A percentile compares a stretch with the other conserved stretches of the same genome.
phyloP scores from a whole-genome alignment of 805 yeast species.

The Wickerhamomyces tratensis region DNA sequence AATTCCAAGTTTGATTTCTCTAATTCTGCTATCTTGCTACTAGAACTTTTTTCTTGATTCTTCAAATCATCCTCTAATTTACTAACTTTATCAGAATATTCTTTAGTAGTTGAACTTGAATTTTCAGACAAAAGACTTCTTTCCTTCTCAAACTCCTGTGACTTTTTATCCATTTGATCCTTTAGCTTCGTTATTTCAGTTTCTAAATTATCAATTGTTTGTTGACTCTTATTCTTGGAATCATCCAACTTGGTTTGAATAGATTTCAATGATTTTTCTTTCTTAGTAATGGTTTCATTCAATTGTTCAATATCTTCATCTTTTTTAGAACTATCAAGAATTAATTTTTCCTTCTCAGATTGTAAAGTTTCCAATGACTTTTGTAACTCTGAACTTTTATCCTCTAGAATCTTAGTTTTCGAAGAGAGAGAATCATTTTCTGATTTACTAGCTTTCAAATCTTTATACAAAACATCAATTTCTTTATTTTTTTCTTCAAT shows the following conservation, averaged over 20 bases:
- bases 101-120: constrained; percentile 39
- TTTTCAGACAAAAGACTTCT: constrained; percentile 35
- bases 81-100: constrained; percentile 36
- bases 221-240: constrained; percentile 12
- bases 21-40: constrained; percentile 2
- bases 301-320: constrained; percentile 3
- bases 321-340: not conserved
- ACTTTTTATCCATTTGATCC: constrained; percentile 26
- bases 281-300: constrained; percentile 5
- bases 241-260: constrained; percentile 11
- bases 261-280: constrained; percentile 7
- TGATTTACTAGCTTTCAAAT: constrained; percentile 3
- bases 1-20: constrained; percentile 7
- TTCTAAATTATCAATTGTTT: constrained; percentile 17
- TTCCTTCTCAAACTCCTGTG: constrained; percentile 39
- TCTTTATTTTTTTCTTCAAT: constrained; percentile 19
- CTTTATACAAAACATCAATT: constrained; percentile 8
- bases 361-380: not conserved
- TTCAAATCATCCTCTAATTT: constrained; percentile 27
- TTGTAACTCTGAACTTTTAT: not conserved
- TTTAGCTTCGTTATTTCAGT: constrained; percentile 21
- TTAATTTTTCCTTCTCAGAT: not conserved
- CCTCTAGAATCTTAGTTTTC: not conserved
- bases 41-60: constrained; percentile 4
- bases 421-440: not conserved